Evolutionary conservation across 2,329 filamentous ascomycete species (phyloP).

Genomic region (Huntiella abstrusa): DNA sequence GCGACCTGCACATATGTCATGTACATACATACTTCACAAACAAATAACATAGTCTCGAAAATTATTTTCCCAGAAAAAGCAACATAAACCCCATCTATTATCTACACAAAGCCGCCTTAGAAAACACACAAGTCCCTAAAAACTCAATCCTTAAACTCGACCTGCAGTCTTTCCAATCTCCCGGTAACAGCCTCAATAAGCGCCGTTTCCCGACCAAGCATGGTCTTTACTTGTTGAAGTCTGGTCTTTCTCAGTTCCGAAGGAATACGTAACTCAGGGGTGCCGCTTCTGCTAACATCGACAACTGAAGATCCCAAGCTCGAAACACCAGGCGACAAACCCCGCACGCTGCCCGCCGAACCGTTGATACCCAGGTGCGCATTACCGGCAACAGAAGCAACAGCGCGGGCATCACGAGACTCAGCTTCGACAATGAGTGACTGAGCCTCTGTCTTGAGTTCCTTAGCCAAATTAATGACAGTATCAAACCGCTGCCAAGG

Average conservation of each 20-base stretch:
- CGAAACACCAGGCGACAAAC: conserved; percentile 13
- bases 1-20: no score
- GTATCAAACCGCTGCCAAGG: conserved; percentile 39
- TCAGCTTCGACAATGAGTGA: conserved; percentile 18
- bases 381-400: conserved; percentile 3
- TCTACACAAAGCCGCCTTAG: no score
- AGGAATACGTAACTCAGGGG: conserved; percentile 33
- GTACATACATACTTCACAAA: not conserved
- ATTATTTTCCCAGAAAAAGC: not conserved
- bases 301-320: conserved; percentile 10
- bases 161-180: conserved; percentile 38
- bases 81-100: not conserved
- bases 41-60: not conserved
- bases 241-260: conserved; percentile 43
- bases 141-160: conserved; percentile 9
- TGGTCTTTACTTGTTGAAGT: conserved; percentile 40
- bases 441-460: conserved; percentile 32
- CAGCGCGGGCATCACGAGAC: conserved; percentile 6
- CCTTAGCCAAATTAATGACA: conserved; percentile 32
- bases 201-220: conserved; percentile 48
- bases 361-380: conserved; percentile 1
- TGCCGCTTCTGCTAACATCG: conserved; percentile 14
- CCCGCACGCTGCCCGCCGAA: conserved; percentile 14
- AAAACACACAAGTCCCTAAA: not conserved
- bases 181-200: conserved; percentile 47